These are phyloP conservation scores for Sugiyamaella lignohabitans DNA, from an alignment of 805 yeast genomes.

Conservation along the genomic window DNA sequence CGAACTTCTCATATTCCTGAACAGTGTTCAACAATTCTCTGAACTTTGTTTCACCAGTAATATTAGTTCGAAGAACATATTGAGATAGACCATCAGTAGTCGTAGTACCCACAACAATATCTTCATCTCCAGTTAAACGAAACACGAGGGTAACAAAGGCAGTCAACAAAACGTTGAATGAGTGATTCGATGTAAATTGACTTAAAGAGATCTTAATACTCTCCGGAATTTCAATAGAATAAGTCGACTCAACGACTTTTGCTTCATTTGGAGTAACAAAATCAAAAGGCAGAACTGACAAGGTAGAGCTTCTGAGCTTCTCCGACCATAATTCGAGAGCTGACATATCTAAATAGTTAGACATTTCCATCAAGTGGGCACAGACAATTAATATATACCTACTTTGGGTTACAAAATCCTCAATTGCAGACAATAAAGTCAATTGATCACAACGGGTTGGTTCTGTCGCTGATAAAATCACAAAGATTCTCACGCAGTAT, in stretches of 20 bases:
- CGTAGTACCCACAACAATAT: constrained; percentile 77
- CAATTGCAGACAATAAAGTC: too few relatives aligned
- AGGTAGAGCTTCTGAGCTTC: constrained; percentile 68
- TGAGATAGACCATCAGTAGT: constrained; percentile 35
- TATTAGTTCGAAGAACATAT: constrained; percentile 55
- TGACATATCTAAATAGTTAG: too few relatives aligned
- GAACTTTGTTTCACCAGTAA: constrained; percentile 41
- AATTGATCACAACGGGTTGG: too few relatives aligned
- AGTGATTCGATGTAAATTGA: constrained; percentile 14
- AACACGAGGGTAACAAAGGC: constrained; percentile 63
- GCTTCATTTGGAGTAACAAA: constrained; percentile 69
- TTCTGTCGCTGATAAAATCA: too few relatives aligned
- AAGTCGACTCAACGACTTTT: constrained; percentile 57
- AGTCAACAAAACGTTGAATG: constrained; percentile 55
- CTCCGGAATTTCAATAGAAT: constrained; percentile 31
- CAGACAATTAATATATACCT: too few relatives aligned
- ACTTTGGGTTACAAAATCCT: too few relatives aligned
- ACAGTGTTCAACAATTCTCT: constrained; percentile 45
- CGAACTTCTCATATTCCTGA: constrained; percentile 32
- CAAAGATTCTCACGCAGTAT: too few relatives aligned
- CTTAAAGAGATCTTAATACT: constrained; percentile 18
- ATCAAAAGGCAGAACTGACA: constrained; percentile 85
- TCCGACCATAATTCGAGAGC: constrained; percentile 46
- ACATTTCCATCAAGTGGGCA: too few relatives aligned
- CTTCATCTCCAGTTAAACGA: constrained; percentile 91